phyloP scores from a whole-genome alignment of 164 flowering plant species.

The Saururus chinensis region DNA sequence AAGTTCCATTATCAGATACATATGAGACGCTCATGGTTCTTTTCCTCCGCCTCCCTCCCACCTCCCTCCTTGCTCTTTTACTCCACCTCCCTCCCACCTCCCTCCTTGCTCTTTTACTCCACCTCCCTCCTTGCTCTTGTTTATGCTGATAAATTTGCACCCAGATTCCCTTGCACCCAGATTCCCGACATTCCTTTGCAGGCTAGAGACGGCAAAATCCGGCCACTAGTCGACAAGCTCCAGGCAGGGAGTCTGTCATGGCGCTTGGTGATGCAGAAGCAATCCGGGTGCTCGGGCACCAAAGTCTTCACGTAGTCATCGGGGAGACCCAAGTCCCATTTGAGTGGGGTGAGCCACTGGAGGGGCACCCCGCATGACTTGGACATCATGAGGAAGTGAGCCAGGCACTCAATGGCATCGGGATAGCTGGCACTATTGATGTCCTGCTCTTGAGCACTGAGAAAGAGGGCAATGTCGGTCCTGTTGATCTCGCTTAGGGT shows the following conservation, averaged over 20 bases:
- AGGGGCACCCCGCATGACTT: conserved; percentile 36
- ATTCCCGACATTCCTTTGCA: conserved; percentile 54
- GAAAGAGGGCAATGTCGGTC: conserved; percentile 44
- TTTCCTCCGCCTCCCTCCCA: no score
- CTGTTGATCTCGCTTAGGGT: conserved; percentile 12
- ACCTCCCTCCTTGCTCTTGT: no score
- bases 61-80: no score
- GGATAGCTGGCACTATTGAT: conserved; percentile 27
- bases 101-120: no score
- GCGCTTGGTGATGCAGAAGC: conserved; percentile 44
- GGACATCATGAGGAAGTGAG: conserved; percentile 65
- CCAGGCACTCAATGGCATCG: conserved; percentile 50
- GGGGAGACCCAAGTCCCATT: conserved; percentile 87
- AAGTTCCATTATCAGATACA: no score
- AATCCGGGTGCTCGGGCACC: conserved; percentile 46
- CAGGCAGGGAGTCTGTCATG: conserved; percentile 45
- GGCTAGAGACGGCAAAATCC: conserved; percentile 59
- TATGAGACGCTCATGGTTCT: no score
- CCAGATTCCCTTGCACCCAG: no score
- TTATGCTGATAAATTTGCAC: no score
- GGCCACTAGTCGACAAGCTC: conserved; percentile 50
- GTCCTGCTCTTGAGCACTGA: conserved; percentile 43
- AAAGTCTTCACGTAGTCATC: conserved; percentile 44
- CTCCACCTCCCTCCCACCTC: no score
- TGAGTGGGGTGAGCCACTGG: conserved; percentile 43